Base-by-base conservation (phyloP, 371 early-diverging fungal species). In the Nematocida sp. region DNA sequence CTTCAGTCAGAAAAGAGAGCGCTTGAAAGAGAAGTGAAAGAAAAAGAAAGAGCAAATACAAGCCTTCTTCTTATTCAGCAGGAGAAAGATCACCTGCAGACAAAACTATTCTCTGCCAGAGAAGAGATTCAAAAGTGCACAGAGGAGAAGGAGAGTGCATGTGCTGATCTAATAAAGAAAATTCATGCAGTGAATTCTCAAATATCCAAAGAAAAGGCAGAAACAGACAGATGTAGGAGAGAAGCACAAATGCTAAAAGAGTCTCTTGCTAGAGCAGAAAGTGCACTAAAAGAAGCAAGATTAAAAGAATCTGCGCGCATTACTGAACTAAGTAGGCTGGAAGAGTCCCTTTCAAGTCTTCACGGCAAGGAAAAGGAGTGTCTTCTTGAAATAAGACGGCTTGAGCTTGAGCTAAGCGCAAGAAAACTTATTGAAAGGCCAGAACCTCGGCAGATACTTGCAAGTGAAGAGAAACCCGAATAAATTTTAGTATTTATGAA, bases 1-100 rank as follows among this genome's bases (percentile, higher is more conserved):
- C 54, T 57, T 23, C 58, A 45, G 1, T 18, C 50, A 57, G 67
- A 69, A 72, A 80, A 66, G 57, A 73, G 70, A 57, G 18, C 44
- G 64, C 82, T 84, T 27, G 55, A 67, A 15, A 62, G 56, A 50
- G 76, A 84, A 69, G 4, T 67, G 15, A 72, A 66, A 55, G 66
- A 82, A 13, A 55, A 58, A 25, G 73, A 66, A 39, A 40, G 75
- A 66, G 66, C n/a, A 25, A 47, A 9, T 9, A 33, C 57, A 9
- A 18, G 25, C n/a, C 23, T 60, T 7, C 57, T 20, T 44, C 56
- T 55, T 5, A 4, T 23, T 5, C 73, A 64, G 33, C 15, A 20
- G n/a, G 73, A 73, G 44, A 54, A 4, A 7, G 27, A n/a, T 5
- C 47, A 6, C 5, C 27, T 73, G 20, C 56, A 73, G 61, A 69